Percentiles rank a stretch among this genome's conserved stretches.
These are phyloP conservation scores for Dichomitus squalens DNA, from an alignment of 1,284 basidiomycete genomes.

Conservation along the genomic window DNA sequence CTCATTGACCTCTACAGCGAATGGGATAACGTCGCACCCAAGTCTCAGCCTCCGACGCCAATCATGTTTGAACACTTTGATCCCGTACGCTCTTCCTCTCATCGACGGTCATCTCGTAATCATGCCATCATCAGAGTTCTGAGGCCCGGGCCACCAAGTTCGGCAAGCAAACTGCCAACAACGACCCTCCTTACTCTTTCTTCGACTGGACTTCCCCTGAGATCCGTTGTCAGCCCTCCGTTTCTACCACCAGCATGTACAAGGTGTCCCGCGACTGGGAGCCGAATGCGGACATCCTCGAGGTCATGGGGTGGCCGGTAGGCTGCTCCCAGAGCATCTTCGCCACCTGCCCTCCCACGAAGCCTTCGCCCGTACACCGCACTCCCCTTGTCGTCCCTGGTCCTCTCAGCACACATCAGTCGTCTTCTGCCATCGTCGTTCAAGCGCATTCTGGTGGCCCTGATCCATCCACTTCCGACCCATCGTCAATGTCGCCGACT, in stretches of 20 bases:
- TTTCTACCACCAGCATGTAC: neutral
- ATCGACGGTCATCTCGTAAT: too few species aligned
- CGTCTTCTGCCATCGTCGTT: too few species aligned
- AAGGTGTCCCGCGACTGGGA: neutral
- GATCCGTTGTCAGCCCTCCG: neutral
- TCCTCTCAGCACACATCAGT: too few species aligned
- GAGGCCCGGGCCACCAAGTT: neutral
- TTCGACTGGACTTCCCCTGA: conserved; percentile 14
- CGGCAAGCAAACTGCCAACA: neutral
- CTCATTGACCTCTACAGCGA: neutral
- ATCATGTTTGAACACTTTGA: neutral
- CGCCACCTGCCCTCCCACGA: neutral
- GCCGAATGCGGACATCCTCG: neutral
- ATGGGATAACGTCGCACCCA: conserved; percentile 1
- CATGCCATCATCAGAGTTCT: too few species aligned
- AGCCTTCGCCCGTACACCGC: neutral
- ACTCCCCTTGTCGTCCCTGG: neutral
- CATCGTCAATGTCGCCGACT: too few species aligned
- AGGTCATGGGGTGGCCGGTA: neutral
- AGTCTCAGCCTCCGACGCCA: neutral
- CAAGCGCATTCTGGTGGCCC: too few species aligned
- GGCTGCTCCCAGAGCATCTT: neutral
- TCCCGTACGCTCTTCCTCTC: neutral
- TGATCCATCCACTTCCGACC: too few species aligned
- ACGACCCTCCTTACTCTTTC: neutral